A percentile compares a stretch with the other conserved stretches of the same genome.
phyloP scores from a whole-genome alignment of 345 rosid species.

The Garcia nutans region DNA sequence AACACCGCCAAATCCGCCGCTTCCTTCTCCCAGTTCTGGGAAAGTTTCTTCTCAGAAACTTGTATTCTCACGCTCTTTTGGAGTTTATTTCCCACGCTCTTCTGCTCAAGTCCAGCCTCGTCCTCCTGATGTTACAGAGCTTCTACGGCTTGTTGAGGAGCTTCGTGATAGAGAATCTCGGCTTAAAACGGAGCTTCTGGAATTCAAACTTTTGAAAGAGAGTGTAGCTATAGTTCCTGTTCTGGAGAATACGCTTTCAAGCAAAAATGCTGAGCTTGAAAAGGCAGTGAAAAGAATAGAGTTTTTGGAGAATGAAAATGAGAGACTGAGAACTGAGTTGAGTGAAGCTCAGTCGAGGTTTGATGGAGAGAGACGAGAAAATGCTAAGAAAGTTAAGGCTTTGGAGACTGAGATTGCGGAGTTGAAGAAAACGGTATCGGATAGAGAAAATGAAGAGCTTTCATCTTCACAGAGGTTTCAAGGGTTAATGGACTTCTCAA shows the following conservation, averaged over 20 bases:
- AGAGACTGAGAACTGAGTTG: constrained; percentile 35
- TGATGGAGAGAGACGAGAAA: constrained; percentile 38
- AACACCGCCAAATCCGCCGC: constrained; percentile 39
- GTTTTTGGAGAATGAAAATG: constrained; percentile 49
- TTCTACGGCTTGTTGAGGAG: constrained; percentile 69
- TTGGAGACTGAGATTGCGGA: constrained; percentile 51
- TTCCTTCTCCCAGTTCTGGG: constrained; percentile 40
- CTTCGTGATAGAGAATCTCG: constrained; percentile 70
- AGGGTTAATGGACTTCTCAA: constrained; percentile 55
- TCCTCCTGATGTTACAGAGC: constrained; percentile 70
- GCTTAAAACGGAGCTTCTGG: constrained; percentile 70
- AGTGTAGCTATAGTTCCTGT: constrained; percentile 71
- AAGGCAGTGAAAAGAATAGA: constrained; percentile 31
- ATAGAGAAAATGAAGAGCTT: constrained; percentile 47
- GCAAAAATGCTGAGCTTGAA: constrained; percentile 47
- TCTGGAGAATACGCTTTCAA: constrained; percentile 51
- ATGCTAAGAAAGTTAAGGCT: constrained; percentile 43
- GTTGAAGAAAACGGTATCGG: constrained; percentile 46
- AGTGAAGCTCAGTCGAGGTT: constrained; percentile 22
- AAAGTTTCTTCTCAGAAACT: constrained; percentile 38
- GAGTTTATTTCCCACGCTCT: constrained; percentile 90
- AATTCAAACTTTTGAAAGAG: constrained; percentile 66
- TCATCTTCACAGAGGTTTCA: constrained; percentile 74
- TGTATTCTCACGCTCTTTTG: constrained; percentile 66
- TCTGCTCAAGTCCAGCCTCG: constrained; percentile 96